Base-by-base conservation (phyloP, 2,329 filamentous ascomycete genomes). In the Alternaria brassicicola region DNA sequence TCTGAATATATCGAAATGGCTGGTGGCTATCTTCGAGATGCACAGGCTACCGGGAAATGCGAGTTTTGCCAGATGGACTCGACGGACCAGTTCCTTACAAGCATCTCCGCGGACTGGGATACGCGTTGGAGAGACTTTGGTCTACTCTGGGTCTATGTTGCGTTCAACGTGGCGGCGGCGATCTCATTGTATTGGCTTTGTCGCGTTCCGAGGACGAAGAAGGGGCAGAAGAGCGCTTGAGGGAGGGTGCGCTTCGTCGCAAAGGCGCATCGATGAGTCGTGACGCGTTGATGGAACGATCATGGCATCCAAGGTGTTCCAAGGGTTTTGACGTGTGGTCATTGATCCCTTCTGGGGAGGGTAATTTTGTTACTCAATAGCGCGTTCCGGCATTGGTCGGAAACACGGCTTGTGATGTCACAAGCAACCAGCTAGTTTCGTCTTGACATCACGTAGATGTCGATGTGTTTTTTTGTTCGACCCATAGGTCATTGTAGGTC, bases 101-200 rank as follows among this genome's bases (percentile, higher is more conserved):
- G 63, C 2, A 75, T 80, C 13, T 25, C 75, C 43, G 81, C 80
- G 50, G 68, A 74, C 52, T 86, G 78, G 72, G 63, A 71, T 1
- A 78, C 83, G 13, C 78, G 86, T 6, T 91, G 89, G 88, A 82
- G 88, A 55, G 80, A 85, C 54, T 82, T 83, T 52, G 83, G 83
- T 0, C 69, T 85, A 25, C 63, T 85, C 43, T 84, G 80, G 76
- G 79, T 76, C 2, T 85, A 79, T 55, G 76, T 85, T n/a, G 73
- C 72, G 4, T 82, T 85, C 65, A 86, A 86, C 64, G 64, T 81
- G 7, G 66, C 69, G 6, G 81, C 71, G 0, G 82, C 83, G 0
- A 63, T 83, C 2, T 72, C 78, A 21, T 63, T 86, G n/a, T 86
- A 86, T 64, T 85, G 83, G 83, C 61, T 83, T 25, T 76, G 75